Evolutionary conservation across 2,329 filamentous ascomycete genomes (phyloP), one percentile per base, ranked within the genome.

Genomic region (Microdochium bolleyi): DNA sequence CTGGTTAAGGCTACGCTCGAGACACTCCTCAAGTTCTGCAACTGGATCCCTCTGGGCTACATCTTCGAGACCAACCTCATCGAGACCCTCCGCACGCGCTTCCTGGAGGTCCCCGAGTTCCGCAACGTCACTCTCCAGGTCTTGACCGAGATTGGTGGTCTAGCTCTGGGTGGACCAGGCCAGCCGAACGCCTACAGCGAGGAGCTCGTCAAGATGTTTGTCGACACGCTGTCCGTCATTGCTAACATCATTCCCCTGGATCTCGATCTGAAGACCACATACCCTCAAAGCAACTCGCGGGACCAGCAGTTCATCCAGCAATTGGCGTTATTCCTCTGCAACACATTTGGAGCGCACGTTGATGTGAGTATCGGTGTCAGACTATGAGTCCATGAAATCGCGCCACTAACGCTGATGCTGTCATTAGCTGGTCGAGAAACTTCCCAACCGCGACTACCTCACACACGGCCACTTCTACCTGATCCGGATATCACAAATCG

Each of bases 251-350:
- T 99, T 51, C 94, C 95, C 3, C 76, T 97, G 44, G 83, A 88
- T 7, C 80, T 97, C 58, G 92, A 97, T 64, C 79, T 99, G 53
- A 96, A 95, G 76, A 80, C 83, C 56, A 96, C 92, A 14, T 99
- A 97, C 64, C 87, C 88, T 21, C 85, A 85, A 56, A 97, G 92
- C 71, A 96, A 96, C 71, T 86, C 90, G 44, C 84, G 84, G 64
- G 94, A 99, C 61, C 94, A 99, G 67, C 92, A 99, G 67, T 99
- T 99, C 66, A 91, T 99, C 51, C 91, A 96, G 70, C 97, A 99
- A 64, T 73, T 99, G 56, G 92, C 94, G 1, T 81, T 99, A 11
- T 99, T 99, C 73, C 79, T 99, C 25, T 95, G 88, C 74, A 97
- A 95, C 70, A 99, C 96, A 71, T 99, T 97, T 68, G 88, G 88